These are phyloP conservation scores for Nannizzia gypsea DNA, from an alignment of 2,329 filamentous ascomycete genomes.

Conservation along the genomic window DNA sequence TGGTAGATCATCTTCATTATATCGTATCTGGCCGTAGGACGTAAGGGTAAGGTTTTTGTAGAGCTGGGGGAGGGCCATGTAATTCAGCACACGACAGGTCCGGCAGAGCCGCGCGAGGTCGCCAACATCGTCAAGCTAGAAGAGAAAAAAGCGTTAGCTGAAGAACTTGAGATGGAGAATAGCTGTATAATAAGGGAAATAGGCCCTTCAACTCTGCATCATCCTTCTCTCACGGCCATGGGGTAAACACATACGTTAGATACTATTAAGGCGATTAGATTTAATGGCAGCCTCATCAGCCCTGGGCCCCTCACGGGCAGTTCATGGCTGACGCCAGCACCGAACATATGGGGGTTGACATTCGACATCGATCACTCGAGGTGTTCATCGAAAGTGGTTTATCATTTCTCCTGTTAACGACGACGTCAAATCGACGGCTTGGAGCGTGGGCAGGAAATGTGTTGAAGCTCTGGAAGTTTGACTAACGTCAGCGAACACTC, in stretches of 20 bases:
- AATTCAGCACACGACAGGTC: conserved; percentile 51
- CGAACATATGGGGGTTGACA: conserved; percentile 34
- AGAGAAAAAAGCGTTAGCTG: background rate
- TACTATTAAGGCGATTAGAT: conserved; percentile 47
- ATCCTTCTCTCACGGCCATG: background rate
- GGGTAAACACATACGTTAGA: conserved; percentile 36
- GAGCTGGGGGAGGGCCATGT: conserved; percentile 52
- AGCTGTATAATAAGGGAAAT: too few relatives aligned
- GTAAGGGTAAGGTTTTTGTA: conserved; percentile 46
- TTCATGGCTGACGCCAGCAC: conserved; percentile 15
- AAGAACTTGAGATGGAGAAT: too few relatives aligned
- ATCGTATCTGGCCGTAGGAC: conserved; percentile 48
- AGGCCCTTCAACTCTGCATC: background rate
- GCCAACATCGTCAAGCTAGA: conserved; percentile 44
- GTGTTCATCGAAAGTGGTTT: background rate
- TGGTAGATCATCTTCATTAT: conserved; percentile 41
- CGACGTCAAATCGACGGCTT: background rate
- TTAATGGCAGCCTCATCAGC: conserved; percentile 41
- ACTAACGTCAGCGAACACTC: background rate
- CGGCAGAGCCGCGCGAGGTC: conserved; percentile 50
- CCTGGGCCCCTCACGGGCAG: conserved; percentile 15
- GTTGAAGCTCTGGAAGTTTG: background rate
- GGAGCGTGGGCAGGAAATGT: background rate
- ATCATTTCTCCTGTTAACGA: background rate
- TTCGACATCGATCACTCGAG: conserved; percentile 1